Evolutionary conservation across 2,329 filamentous ascomycete species (phyloP), one percentile per base, ranked within the genome.

Genomic region (Cordyceps javanica): DNA sequence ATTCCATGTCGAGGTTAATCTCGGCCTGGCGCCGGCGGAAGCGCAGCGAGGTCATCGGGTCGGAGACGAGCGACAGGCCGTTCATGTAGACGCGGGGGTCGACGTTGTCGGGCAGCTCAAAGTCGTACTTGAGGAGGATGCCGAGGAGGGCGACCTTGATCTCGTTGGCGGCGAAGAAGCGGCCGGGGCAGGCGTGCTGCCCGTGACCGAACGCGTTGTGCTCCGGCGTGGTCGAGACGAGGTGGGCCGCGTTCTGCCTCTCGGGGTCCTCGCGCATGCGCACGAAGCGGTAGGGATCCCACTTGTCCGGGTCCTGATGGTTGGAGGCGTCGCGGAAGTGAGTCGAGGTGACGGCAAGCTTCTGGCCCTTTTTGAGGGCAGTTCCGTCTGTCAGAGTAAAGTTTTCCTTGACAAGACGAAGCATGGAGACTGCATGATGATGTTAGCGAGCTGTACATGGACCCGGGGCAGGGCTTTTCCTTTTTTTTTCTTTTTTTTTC

Each of bases 191-290:
- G 1, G 75, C 77, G 65, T 83, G 79, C 42, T 75, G 69, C 0
- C 82, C 82, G 59, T 82, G 77, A 0, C 82, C 80, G 63, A 84
- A 85, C 0, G 74, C 70, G 19, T 82, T 64, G 61, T 80, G 76
- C 7, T 72, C 66, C 10, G 75, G 68, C 19, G 73, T 75, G 0
- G 80, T 82, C 11, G 76, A 77, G 4, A 81, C 76, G 65, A 83
- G 72, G 60, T 75, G 76, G 3, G 59, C 54, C 0, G 51, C 34
- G n/a, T 62, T 61, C 3, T 63, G 63, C 0, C 65, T 62, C 26
- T 70, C 69, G 5, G 66, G 68, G 28, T 66, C 68, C 32, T 78
- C 68, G n/a, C 75, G 67, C 51, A 67, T 64, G 1, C 72, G 65
- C 2, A 71, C 71, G 46, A 76, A 82, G 1, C 79, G 73, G 59